Evolutionary conservation across 768 basidiomycete genomes (phyloP).

Genomic region (Auricularia heimuer): DNA sequence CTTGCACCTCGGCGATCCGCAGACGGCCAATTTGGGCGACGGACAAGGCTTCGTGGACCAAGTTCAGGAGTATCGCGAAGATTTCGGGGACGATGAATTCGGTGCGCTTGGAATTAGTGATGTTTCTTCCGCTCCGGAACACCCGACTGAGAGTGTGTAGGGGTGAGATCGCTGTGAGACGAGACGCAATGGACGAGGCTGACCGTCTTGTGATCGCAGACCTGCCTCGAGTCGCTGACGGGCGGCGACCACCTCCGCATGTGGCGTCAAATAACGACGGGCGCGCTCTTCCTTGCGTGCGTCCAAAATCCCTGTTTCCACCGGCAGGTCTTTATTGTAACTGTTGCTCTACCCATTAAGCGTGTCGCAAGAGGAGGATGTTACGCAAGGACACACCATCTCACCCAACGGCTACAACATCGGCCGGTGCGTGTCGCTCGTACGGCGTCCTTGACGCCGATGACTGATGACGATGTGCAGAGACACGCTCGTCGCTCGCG

Average conservation of each 20-base stretch:
- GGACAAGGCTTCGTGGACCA: slow-evolving; percentile 36
- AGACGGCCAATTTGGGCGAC: slow-evolving; percentile 38
- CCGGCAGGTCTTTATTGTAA: neutral
- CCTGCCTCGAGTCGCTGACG: slow-evolving; percentile 35
- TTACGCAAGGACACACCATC: slow-evolving; percentile 30
- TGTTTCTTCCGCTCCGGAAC: neutral
- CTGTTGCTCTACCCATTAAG: slow-evolving; percentile 16
- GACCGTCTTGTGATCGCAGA: slow-evolving; percentile 4
- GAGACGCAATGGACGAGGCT: neutral
- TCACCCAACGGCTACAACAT: slow-evolving; percentile 39
- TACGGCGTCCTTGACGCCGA: neutral
- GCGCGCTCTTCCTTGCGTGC: slow-evolving; percentile 50
- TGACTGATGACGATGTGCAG: slow-evolving; percentile 15
- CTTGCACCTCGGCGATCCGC: slow-evolving; percentile 27
- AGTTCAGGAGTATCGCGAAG: slow-evolving; percentile 35
- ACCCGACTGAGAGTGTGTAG: neutral
- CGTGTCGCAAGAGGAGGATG: slow-evolving; percentile 38
- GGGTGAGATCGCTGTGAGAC: neutral
- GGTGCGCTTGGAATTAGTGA: slow-evolving; percentile 14
- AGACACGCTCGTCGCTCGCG: slow-evolving; percentile 25
- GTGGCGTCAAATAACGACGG: slow-evolving; percentile 5
- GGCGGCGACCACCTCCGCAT: slow-evolving; percentile 44
- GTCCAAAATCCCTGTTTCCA: slow-evolving; percentile 12
- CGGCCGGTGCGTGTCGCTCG: slow-evolving; percentile 27
- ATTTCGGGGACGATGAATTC: slow-evolving; percentile 24